These are phyloP conservation scores for Penicillium sp. DNA, from an alignment of 2,329 filamentous ascomycete species.

Conservation along the genomic window DNA sequence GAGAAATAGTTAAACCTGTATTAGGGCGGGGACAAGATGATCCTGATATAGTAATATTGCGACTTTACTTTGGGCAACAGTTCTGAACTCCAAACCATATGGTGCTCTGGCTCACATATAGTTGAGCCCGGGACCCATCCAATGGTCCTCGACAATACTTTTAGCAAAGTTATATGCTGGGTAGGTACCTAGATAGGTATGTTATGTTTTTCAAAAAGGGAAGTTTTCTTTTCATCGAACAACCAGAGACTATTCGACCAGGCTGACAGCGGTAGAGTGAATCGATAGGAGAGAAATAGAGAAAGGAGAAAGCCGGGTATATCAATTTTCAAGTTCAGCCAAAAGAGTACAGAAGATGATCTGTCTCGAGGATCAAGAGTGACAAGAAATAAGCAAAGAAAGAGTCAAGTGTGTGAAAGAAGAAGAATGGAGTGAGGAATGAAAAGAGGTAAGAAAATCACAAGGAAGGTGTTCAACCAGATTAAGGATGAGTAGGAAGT, in stretches of 20 bases:
- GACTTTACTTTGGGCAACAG: too few relatives aligned
- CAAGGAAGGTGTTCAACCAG: conserved; percentile 4
- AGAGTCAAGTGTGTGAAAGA: conserved; percentile 1
- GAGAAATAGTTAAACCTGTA: too few relatives aligned
- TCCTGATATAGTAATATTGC: too few relatives aligned
- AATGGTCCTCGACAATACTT: too few relatives aligned
- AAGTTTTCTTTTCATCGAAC: not conserved
- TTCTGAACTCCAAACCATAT: too few relatives aligned
- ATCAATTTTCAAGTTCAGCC: conserved; percentile 19
- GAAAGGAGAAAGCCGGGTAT: conserved; percentile 18
- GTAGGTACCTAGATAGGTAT: too few relatives aligned
- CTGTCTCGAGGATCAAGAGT: not conserved
- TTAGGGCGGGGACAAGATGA: too few relatives aligned
- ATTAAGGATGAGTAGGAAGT: not conserved
- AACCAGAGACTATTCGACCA: not conserved
- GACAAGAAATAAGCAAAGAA: conserved; percentile 5
- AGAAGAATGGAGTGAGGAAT: conserved; percentile 4
- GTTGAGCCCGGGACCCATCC: too few relatives aligned
- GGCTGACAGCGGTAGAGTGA: not conserved
- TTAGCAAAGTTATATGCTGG: too few relatives aligned
- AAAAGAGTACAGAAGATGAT: conserved; percentile 6
- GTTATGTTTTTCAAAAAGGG: not conserved
- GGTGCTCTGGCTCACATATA: too few relatives aligned
- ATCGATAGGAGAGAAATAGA: not conserved
- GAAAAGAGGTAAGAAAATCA: conserved; percentile 11